Evolutionary conservation across 164 flowering plant species (phyloP), one percentile per base, ranked within the genome.

Genomic region (Vitis riparia): DNA sequence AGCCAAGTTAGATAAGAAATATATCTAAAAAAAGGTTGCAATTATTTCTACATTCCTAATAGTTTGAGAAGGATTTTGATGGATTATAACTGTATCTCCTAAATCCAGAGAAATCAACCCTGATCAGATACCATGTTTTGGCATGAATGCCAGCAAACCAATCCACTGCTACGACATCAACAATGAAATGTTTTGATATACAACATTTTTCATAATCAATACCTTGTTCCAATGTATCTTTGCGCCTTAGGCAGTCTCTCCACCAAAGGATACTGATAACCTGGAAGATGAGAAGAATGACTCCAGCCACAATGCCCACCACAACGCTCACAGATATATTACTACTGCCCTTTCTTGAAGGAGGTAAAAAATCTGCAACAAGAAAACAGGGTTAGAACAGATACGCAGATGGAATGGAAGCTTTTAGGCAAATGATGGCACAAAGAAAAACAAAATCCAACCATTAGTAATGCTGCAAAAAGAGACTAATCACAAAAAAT

Each of bases 201-300:
- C 44, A 32, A 32, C 3, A 32, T 32, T 32, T 32, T 3, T 32
- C 44, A 32, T 32, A 32, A 32, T 3, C 6, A 32, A 13, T 70
- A 78, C 81, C 79, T 66, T 67, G 30, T 55, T 53, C 78, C 56
- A 61, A 30, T 67, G 70, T 53, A 53, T 49, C 19, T 73, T 80
- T 73, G 32, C 57, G 23, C 19, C 76, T 6, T 5, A 76, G 62
- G 67, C 77, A 81, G 37, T 83, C 77, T 64, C 73, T 80, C 87
- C 87, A 77, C 89, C 86, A 83, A 53, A 88, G 79, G 29, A 84
- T 62, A 65, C 76, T 83, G 62, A 77, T 5, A 67, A 78, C 37
- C 29, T 79, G 30, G 17, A 75, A 17, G 49, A 82, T 19, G 11
- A 71, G 15, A 50, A 48, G 55, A 9, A 66, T 55, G 14, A 63